phyloP scores from a whole-genome alignment of 129 eudicot genomes.

The sunflower (Helianthus annuus) region DNA sequence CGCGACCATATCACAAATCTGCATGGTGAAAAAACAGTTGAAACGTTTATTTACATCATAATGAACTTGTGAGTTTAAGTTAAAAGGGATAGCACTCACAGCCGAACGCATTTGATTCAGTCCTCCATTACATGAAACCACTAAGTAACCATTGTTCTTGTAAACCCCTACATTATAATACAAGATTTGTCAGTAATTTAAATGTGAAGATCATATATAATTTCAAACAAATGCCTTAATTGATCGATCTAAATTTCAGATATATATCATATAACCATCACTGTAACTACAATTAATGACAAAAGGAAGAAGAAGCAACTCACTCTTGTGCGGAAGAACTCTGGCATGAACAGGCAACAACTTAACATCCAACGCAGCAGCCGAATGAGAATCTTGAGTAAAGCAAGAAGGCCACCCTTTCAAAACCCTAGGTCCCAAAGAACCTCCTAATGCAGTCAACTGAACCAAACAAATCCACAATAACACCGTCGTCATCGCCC shows the following conservation, averaged over 20 bases:
- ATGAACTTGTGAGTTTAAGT: not conserved
- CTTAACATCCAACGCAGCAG: constrained; percentile 48
- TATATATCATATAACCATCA: too few species aligned
- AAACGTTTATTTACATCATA: not conserved
- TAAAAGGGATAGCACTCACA: constrained; percentile 49
- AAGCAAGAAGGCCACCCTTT: constrained; percentile 86
- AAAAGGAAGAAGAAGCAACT: constrained; percentile 32
- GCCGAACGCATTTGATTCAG: constrained; percentile 98
- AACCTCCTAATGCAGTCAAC: constrained; percentile 66
- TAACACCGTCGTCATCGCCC: constrained; percentile 71
- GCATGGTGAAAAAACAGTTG: constrained; percentile 23
- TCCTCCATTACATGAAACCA: constrained; percentile 99
- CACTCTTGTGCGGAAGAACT: constrained; percentile 89
- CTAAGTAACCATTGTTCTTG: constrained; percentile 92
- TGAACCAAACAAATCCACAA: constrained; percentile 93
- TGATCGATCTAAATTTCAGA: too few species aligned
- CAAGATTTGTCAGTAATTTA: not conserved
- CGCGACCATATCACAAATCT: constrained; percentile 98
- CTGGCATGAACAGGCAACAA: constrained; percentile 49
- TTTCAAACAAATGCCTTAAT: not conserved
- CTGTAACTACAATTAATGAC: not conserved
- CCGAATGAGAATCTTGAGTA: constrained; percentile 59
- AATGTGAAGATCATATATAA: not conserved
- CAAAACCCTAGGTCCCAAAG: constrained; percentile 87
- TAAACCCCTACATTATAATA: constrained; percentile 67